These are phyloP conservation scores for Exophiala aquamarina DNA, from an alignment of 2,329 filamentous ascomycete species.

Conservation along the genomic window DNA sequence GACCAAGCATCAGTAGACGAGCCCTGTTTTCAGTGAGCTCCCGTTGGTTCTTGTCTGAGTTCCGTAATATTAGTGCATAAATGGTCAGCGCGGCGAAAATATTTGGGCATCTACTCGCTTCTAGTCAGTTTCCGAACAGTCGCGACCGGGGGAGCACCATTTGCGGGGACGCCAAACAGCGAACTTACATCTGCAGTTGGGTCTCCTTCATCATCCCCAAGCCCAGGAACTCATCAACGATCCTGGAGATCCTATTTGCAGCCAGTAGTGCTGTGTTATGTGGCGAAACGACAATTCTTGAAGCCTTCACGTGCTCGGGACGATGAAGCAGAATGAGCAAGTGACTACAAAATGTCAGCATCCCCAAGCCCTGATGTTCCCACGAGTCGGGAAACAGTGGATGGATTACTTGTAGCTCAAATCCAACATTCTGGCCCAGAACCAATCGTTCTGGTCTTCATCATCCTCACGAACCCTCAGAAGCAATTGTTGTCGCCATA, in stretches of 20 bases:
- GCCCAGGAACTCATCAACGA: constrained; percentile 27
- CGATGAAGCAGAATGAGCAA: constrained; percentile 5
- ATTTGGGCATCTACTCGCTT: constrained; percentile 18
- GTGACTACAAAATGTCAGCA: constrained; percentile 1
- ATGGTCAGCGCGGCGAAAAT: constrained; percentile 15
- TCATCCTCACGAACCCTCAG: constrained; percentile 1
- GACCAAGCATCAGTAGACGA: constrained; percentile 28
- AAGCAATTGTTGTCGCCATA: not conserved
- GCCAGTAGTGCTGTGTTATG: constrained; percentile 7
- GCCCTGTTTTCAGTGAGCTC: constrained; percentile 30
- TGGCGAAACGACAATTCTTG: constrained; percentile 1
- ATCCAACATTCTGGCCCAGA: constrained; percentile 9
- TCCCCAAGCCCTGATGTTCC: not conserved
- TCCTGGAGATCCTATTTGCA: no score
- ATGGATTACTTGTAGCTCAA: constrained; percentile 6
- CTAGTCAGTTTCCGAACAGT: not conserved
- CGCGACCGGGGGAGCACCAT: not conserved
- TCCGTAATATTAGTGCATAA: constrained; percentile 24
- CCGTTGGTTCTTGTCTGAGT: constrained; percentile 13
- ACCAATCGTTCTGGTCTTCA: not conserved
- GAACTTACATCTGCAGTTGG: constrained; percentile 9
- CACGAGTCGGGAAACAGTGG: no score
- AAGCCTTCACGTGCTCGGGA: constrained; percentile 5
- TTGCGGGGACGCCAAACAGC: no score
- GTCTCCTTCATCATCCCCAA: constrained; percentile 15